phyloP scores from a whole-genome alignment of 1,284 basidiomycete species.

The Trametes sp. region DNA sequence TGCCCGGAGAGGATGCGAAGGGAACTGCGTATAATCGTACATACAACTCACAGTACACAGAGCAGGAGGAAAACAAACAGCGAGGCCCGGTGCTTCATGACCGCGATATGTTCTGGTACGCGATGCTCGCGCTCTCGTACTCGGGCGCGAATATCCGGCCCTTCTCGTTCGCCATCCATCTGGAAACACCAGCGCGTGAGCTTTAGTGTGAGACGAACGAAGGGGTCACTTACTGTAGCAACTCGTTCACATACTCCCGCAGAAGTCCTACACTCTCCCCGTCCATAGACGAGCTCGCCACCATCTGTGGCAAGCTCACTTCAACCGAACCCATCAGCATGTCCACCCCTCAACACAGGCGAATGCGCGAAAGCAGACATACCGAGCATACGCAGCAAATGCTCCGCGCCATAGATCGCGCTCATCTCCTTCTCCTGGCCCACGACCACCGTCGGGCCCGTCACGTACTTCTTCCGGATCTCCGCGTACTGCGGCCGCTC shows the following conservation, averaged over 20 bases:
- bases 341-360: not conserved
- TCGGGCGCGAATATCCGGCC: constrained; percentile 73
- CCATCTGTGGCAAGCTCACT: constrained; percentile 83
- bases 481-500: constrained; percentile 93
- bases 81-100: constrained; percentile 48
- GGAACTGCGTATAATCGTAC: not conserved
- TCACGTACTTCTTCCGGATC: constrained; percentile 79
- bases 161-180: constrained; percentile 74
- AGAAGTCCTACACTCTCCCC: constrained; percentile 85
- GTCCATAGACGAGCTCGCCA: constrained; percentile 92
- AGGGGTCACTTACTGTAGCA: constrained; percentile 74
- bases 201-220: not conserved
- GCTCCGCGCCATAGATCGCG: constrained; percentile 93
- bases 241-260: constrained; percentile 89
- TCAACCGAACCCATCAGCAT: constrained; percentile 25
- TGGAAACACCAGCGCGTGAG: constrained; percentile 39
- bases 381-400: constrained; percentile 93
- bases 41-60: not conserved
- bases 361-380: constrained; percentile 38
- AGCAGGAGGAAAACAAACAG: not conserved
- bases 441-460: constrained; percentile 70
- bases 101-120: constrained; percentile 79
- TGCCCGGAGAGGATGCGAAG: too few relatives aligned
- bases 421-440: constrained; percentile 88
- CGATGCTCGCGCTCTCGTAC: constrained; percentile 75